Evolutionary conservation across 176 grass and related monocot genomes (phyloP).

Genomic region (Tuctoria greenei): DNA sequence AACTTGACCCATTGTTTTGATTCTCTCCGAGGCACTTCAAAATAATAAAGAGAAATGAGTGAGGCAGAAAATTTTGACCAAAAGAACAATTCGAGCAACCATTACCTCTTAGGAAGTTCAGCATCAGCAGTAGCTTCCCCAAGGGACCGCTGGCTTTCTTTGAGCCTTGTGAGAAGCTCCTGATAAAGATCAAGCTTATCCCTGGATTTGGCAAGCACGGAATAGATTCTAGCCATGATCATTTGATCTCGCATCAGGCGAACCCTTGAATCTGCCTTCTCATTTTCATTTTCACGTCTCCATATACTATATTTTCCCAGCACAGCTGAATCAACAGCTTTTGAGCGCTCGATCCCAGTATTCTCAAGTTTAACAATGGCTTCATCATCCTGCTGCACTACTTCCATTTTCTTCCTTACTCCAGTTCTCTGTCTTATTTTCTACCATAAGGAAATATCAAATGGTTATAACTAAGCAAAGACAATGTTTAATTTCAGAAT

Average conservation of each 20-base stretch:
- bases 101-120: slow-evolving; percentile 54
- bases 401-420: slow-evolving; percentile 32
- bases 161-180: slow-evolving; percentile 51
- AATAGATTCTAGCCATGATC: slow-evolving; percentile 68
- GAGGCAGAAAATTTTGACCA: not conserved
- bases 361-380: slow-evolving; percentile 63
- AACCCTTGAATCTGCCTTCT: slow-evolving; percentile 58
- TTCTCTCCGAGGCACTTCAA: slow-evolving; percentile 46
- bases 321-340: slow-evolving; percentile 69
- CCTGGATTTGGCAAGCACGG: slow-evolving; percentile 55
- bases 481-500: slow-evolving; percentile 8
- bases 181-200: slow-evolving; percentile 58
- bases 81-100: not conserved
- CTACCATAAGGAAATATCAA: slow-evolving; percentile 35
- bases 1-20: slow-evolving; percentile 55
- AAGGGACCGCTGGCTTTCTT: slow-evolving; percentile 55
- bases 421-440: slow-evolving; percentile 38
- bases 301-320: slow-evolving; percentile 66
- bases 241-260: slow-evolving; percentile 60
- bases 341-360: slow-evolving; percentile 50
- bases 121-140: slow-evolving; percentile 62
- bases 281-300: slow-evolving; percentile 61
- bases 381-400: slow-evolving; percentile 54
- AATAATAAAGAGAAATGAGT: slow-evolving; percentile 26
- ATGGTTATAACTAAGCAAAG: not conserved